Percentiles rank a stretch among this genome's conserved stretches.
Conservation (phyloP, 139 green algal genomes). For the Chlorella sp. region DNA sequence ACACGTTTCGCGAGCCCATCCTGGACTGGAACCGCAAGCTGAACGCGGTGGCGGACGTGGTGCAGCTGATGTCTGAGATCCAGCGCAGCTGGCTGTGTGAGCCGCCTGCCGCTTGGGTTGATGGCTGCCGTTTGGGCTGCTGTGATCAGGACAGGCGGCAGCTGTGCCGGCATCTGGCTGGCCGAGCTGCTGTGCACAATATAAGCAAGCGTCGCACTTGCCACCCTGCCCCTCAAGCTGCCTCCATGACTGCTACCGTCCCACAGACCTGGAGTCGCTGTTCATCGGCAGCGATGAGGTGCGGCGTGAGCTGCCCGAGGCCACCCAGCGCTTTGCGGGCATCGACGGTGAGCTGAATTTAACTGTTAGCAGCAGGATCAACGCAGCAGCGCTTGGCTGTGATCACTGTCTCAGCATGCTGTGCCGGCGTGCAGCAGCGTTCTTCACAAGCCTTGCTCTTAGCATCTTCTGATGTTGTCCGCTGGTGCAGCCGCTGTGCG, state of each 20-base stretch:
- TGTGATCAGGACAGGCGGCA: background rate
- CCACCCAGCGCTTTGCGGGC: constrained; percentile 83
- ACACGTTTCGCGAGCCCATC: constrained; percentile 84
- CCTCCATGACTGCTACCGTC: background rate
- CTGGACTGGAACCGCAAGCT: constrained; percentile 60
- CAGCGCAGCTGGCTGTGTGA: constrained; percentile 81
- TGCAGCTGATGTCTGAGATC: constrained; percentile 86
- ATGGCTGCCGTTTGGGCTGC: too few relatives aligned
- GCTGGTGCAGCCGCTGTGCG: background rate
- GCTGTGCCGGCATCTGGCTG: background rate
- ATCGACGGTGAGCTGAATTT: constrained; percentile 56
- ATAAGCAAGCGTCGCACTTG: background rate
- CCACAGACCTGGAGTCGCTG: constrained; percentile 77
- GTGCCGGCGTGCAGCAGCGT: too few relatives aligned
- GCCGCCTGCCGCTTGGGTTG: background rate
- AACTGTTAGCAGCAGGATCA: too few relatives aligned
- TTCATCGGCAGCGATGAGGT: constrained; percentile 89
- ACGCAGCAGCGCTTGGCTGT: too few relatives aligned
- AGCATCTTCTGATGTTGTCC: too few relatives aligned
- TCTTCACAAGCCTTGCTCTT: too few relatives aligned
- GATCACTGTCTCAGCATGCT: too few relatives aligned
- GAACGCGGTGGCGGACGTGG: constrained; percentile 87
- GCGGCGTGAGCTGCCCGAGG: constrained; percentile 88
- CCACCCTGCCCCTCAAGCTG: background rate
- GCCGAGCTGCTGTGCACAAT: background rate